phyloP scores from a whole-genome alignment of 768 basidiomycete genomes.

The Serendipita indica region DNA sequence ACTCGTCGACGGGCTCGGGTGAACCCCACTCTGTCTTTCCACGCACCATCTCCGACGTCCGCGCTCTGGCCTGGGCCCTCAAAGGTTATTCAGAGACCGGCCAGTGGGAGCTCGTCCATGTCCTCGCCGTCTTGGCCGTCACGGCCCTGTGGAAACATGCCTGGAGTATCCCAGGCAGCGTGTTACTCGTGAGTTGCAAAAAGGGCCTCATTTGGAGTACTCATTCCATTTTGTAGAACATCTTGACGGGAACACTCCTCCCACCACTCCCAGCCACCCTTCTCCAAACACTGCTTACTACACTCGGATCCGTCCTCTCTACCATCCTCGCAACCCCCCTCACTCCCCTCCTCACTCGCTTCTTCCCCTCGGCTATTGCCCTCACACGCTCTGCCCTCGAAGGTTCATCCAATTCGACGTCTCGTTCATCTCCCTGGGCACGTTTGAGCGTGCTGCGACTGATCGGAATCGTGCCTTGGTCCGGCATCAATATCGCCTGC shows the following conservation, averaged over 20 bases:
- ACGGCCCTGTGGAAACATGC: constrained; percentile 92
- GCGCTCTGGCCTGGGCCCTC: constrained; percentile 57
- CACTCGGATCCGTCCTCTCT: constrained; percentile 69
- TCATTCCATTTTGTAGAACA: constrained; percentile 43
- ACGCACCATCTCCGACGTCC: constrained; percentile 56
- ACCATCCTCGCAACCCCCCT: constrained; percentile 70
- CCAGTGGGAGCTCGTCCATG: constrained; percentile 48
- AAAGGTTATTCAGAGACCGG: constrained; percentile 68
- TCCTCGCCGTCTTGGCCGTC: constrained; percentile 66
- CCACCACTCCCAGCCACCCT: constrained; percentile 69
- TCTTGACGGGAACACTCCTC: constrained; percentile 75
- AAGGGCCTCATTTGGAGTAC: constrained; percentile 22
- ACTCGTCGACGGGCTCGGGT: constrained; percentile 31
- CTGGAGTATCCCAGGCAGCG: constrained; percentile 92
- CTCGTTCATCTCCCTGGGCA: constrained; percentile 50
- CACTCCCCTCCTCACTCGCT: constrained; percentile 61
- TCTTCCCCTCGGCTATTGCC: constrained; percentile 74
- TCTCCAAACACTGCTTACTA: constrained; percentile 71
- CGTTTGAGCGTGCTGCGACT: constrained; percentile 76
- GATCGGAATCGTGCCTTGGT: constrained; percentile 91
- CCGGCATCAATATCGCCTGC: constrained; percentile 91
- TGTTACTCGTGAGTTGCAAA: constrained; percentile 52
- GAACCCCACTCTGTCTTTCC: constrained; percentile 35
- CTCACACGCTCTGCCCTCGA: constrained; percentile 72
- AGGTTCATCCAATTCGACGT: constrained; percentile 33